Conservation (phyloP, 116 monocot genomes). For the Posidonia oceanica region DNA sequence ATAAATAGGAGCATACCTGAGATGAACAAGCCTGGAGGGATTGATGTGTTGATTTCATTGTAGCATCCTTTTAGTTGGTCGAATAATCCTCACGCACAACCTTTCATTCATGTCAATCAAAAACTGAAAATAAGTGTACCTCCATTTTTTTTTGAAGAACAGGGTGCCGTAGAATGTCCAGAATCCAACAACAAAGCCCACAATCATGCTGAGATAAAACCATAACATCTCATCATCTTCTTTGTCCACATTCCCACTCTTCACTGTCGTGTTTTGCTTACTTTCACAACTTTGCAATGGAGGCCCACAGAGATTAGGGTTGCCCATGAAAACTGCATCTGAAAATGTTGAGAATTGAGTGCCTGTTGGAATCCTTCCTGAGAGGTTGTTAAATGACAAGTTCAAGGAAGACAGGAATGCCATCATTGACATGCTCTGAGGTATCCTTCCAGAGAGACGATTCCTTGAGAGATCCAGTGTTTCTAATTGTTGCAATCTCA, state of each 20-base stretch:
- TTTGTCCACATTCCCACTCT: no score
- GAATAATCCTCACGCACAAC: background rate
- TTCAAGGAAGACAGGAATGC: conserved; percentile 6
- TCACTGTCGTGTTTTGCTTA: background rate
- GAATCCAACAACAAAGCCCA: conserved; percentile 3
- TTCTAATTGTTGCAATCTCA: background rate
- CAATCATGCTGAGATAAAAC: background rate
- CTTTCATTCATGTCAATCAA: background rate
- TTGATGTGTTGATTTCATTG: background rate
- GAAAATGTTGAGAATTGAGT: conserved; percentile 10
- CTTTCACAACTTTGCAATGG: background rate
- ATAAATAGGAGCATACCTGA: no score
- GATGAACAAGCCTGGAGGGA: no score
- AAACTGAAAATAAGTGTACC: background rate
- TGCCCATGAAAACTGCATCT: conserved; percentile 4
- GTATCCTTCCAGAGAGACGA: conserved; percentile 12
- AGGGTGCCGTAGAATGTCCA: conserved; percentile 6
- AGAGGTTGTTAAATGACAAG: conserved; percentile 20
- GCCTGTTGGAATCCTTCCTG: conserved; percentile 10
- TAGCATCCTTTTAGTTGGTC: background rate
- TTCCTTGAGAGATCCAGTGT: conserved; percentile 19
- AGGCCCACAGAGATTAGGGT: conserved; percentile 11
- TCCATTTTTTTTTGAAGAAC: conserved; percentile 11
- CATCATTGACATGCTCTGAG: conserved; percentile 1
- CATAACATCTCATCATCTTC: background rate